Evolutionary conservation across 1,284 basidiomycete species (phyloP).

Genomic region (Porogramme epimiltina): DNA sequence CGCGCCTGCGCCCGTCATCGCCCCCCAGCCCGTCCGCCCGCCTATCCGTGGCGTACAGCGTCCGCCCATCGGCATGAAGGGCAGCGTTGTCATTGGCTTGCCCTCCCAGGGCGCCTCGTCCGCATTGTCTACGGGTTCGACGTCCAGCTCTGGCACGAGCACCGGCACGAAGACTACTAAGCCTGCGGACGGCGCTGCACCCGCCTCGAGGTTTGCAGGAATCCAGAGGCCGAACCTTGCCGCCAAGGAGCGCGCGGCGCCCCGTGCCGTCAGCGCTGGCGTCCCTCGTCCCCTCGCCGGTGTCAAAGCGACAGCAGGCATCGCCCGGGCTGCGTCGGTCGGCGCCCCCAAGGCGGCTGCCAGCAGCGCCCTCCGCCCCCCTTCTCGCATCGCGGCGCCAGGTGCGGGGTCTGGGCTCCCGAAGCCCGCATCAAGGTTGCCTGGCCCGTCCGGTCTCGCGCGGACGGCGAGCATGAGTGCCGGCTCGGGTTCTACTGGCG

Average conservation of each 20-base stretch:
- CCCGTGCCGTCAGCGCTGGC: background rate
- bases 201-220: slow-evolving; percentile 19
- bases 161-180: background rate
- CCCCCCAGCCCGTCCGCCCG: slow-evolving; percentile 9
- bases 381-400: slow-evolving; percentile 12
- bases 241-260: slow-evolving; percentile 10
- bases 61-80: slow-evolving; percentile 16
- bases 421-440: slow-evolving; percentile 24
- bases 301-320: slow-evolving; percentile 2
- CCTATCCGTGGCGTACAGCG: slow-evolving; percentile 21
- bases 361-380: slow-evolving; percentile 12
- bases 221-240: slow-evolving; percentile 23
- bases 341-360: slow-evolving; percentile 2
- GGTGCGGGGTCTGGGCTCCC: slow-evolving; percentile 18
- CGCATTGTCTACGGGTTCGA: slow-evolving; percentile 10
- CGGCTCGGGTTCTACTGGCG: background rate
- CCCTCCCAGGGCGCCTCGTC: slow-evolving; percentile 9
- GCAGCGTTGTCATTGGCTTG: slow-evolving; percentile 15
- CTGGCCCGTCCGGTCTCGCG: slow-evolving; percentile 10
- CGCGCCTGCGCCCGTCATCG: background rate
- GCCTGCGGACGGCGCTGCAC: background rate
- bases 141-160: slow-evolving; percentile 17
- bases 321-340: slow-evolving; percentile 5
- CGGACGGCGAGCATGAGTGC: slow-evolving; percentile 12
- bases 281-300: background rate